Evolutionary conservation across 2,329 filamentous ascomycete species (phyloP).

Genomic region (Sclerotinia minor): DNA sequence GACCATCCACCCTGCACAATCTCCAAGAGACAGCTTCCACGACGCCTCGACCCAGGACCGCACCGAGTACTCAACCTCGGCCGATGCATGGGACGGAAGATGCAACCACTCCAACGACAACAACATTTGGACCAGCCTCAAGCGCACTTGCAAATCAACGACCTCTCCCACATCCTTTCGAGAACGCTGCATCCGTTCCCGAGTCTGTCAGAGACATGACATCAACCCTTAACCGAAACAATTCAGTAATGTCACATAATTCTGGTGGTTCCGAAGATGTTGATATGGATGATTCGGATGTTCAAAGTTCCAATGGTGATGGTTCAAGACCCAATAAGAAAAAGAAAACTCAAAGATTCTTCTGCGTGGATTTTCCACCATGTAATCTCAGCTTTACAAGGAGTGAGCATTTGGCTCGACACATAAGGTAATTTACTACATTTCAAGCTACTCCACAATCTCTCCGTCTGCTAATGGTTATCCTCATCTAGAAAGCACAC

Average conservation of each 20-base stretch:
- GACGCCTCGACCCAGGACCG: slow-evolving; percentile 48
- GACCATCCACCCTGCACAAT: slow-evolving; percentile 30
- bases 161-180: slow-evolving; percentile 56
- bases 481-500: slow-evolving; percentile 78
- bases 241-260: slow-evolving; percentile 61
- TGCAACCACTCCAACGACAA: slow-evolving; percentile 64
- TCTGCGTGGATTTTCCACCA: slow-evolving; percentile 91
- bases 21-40: slow-evolving; percentile 55
- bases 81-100: slow-evolving; percentile 46
- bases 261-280: slow-evolving; percentile 68
- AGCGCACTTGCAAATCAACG: slow-evolving; percentile 50
- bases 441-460: slow-evolving; percentile 29
- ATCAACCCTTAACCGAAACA: slow-evolving; percentile 51
- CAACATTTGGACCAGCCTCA: slow-evolving; percentile 47
- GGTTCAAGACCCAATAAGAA: slow-evolving; percentile 78
- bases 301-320: slow-evolving; percentile 62
- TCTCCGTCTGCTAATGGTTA: background rate
- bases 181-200: slow-evolving; percentile 49
- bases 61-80: slow-evolving; percentile 48
- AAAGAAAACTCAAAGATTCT: slow-evolving; percentile 95
- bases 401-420: slow-evolving; percentile 90
- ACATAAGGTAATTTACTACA: slow-evolving; percentile 69
- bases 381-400: slow-evolving; percentile 94
- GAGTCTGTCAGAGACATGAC: slow-evolving; percentile 48
- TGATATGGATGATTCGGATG: slow-evolving; percentile 67